A percentile compares a stretch with the other conserved stretches of the same genome.
Evolutionary conservation across 805 yeast genomes (phyloP).

Genomic region (Kodamaea sagamina): DNA sequence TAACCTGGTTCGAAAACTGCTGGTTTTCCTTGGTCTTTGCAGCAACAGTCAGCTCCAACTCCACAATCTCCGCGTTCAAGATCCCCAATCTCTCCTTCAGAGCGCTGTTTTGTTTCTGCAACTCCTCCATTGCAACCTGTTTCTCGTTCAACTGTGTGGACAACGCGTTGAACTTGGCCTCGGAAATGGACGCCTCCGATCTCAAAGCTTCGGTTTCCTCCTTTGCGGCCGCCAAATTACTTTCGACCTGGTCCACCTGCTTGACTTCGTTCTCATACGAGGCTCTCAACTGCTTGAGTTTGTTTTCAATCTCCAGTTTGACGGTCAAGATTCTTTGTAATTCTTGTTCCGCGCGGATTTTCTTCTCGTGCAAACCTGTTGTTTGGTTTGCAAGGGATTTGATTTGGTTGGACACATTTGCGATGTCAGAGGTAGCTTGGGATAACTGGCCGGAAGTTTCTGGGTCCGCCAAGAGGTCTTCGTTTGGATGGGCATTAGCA

Average conservation of each 20-base stretch:
- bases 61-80: constrained; percentile 65
- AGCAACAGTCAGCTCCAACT: constrained; percentile 57
- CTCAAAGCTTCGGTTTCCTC: constrained; percentile 69
- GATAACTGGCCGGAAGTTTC: constrained; percentile 70
- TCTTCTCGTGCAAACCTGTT: constrained; percentile 65
- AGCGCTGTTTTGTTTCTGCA: constrained; percentile 65
- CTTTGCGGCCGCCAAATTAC: constrained; percentile 56
- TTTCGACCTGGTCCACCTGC: constrained; percentile 73
- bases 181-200: constrained; percentile 72
- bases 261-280: constrained; percentile 78
- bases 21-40: constrained; percentile 54
- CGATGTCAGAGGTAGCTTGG: constrained; percentile 80
- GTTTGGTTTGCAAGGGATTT: constrained; percentile 78
- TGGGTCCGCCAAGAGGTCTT: constrained; percentile 58
- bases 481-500: constrained; percentile 31
- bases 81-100: constrained; percentile 69
- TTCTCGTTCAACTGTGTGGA: constrained; percentile 63
- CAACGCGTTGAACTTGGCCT: constrained; percentile 73
- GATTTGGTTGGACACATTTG: constrained; percentile 82
- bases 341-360: constrained; percentile 75
- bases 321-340: constrained; percentile 63
- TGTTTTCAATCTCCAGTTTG: constrained; percentile 72
- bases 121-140: constrained; percentile 59
- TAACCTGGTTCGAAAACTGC: constrained; percentile 61
- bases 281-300: constrained; percentile 62